A percentile compares a stretch with the other conserved stretches of the same genome.
Evolutionary conservation across 2,329 filamentous ascomycete species (phyloP).

Genomic region (Trichoderma asperellum): DNA sequence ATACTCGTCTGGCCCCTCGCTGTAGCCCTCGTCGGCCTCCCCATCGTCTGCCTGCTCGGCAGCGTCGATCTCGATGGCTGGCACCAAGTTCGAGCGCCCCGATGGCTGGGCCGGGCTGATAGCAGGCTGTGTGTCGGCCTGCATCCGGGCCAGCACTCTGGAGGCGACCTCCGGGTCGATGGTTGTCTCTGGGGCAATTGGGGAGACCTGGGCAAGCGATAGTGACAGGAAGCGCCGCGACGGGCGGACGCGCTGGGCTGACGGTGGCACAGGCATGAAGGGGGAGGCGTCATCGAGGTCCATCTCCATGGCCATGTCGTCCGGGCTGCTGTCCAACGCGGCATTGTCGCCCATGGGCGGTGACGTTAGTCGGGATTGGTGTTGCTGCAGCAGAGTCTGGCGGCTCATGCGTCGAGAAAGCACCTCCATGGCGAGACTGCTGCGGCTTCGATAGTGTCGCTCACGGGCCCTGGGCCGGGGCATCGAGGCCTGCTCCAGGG

Average conservation of each 20-base stretch:
- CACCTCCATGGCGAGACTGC: slow-evolving; percentile 23
- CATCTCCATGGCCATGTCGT: slow-evolving; percentile 3
- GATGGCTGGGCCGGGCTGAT: neutral
- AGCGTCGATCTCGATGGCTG: slow-evolving; percentile 19
- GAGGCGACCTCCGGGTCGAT: slow-evolving; percentile 14
- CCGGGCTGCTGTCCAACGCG: neutral
- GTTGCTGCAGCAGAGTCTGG: slow-evolving; percentile 24
- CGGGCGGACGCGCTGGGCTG: neutral
- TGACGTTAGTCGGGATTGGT: neutral
- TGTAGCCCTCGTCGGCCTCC: slow-evolving; percentile 40
- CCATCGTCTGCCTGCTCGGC: slow-evolving; percentile 25
- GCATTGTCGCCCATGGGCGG: neutral
- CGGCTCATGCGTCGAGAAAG: slow-evolving; percentile 27
- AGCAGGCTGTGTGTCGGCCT: slow-evolving; percentile 2
- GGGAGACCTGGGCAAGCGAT: neutral
- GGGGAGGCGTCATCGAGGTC: slow-evolving; percentile 13
- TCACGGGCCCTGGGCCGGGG: slow-evolving; percentile 2
- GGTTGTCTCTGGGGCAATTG: neutral
- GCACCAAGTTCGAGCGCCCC: neutral
- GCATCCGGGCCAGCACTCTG: slow-evolving; percentile 22
- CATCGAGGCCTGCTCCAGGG: slow-evolving; percentile 1
- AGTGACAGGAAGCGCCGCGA: neutral
- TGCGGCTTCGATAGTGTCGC: slow-evolving; percentile 1
- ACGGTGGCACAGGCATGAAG: neutral
- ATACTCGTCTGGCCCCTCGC: slow-evolving; percentile 36